A percentile compares a stretch with the other conserved stretches of the same genome.
phyloP scores from a whole-genome alignment of 352 stramenopile genomes.

The Phytophthora citricola region DNA sequence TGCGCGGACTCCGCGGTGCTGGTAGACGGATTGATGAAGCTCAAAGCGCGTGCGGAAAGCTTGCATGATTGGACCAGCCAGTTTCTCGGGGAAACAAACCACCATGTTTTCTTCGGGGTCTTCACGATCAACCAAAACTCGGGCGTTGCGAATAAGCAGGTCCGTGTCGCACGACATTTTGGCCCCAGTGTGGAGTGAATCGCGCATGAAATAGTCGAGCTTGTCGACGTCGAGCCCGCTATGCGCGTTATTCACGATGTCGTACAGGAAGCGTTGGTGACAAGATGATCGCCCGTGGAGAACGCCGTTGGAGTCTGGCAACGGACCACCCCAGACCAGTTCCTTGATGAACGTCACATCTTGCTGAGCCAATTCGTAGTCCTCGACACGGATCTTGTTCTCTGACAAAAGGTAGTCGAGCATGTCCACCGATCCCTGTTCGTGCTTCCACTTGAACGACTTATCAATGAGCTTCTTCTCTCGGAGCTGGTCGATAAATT shows the following conservation, averaged over 20 bases:
- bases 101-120: conserved; percentile 50
- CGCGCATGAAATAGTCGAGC: conserved; percentile 91
- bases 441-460: conserved; percentile 70
- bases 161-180: conserved; percentile 80
- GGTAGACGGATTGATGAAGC: conserved; percentile 89
- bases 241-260: conserved; percentile 90
- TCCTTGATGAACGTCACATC: conserved; percentile 85
- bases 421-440: conserved; percentile 81
- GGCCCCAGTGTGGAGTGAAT: conserved; percentile 77
- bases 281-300: conserved; percentile 50
- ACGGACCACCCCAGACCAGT: conserved; percentile 70
- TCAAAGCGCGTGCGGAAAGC: conserved; percentile 89
- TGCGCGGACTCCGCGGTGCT: conserved; percentile 82
- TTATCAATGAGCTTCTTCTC: conserved; percentile 39
- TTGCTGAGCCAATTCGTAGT: conserved; percentile 55
- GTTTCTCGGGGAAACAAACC: conserved; percentile 91
- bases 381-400: conserved; percentile 63
- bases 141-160: conserved; percentile 75
- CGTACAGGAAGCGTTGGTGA: conserved; percentile 80
- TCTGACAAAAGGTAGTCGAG: conserved; percentile 64
- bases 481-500: conserved; percentile 69
- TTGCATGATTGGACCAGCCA: conserved; percentile 86
- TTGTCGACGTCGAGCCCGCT: conserved; percentile 92
- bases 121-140: conserved; percentile 69
- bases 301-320: conserved; percentile 40